phyloP scores from a whole-genome alignment of 2,329 filamentous ascomycete genomes.

The Arachnomyces sp. region DNA sequence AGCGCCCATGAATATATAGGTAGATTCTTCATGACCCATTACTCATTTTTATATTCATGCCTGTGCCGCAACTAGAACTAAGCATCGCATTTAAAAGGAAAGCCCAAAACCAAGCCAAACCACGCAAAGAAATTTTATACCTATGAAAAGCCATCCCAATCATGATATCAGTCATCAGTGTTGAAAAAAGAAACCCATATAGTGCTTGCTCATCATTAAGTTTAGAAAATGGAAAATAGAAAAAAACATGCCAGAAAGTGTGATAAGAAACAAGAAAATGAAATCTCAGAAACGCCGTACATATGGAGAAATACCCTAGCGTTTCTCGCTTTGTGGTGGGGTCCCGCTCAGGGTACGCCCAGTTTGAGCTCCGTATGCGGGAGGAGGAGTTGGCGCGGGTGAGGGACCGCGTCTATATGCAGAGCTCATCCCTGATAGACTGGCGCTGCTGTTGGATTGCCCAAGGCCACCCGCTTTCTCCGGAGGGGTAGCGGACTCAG shows the following conservation, averaged over 20 bases:
- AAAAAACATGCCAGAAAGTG: neutral
- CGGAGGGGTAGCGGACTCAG: slow-evolving; percentile 12
- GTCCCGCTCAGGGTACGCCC: slow-evolving; percentile 28
- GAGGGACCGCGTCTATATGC: slow-evolving; percentile 20
- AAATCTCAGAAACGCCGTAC: no score
- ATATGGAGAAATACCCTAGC: slow-evolving; percentile 10
- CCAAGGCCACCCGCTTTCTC: slow-evolving; percentile 8
- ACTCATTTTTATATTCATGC: no score
- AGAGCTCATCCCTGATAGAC: neutral
- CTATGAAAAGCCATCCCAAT: no score
- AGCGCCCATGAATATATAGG: no score
- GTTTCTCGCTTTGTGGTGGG: slow-evolving; percentile 26
- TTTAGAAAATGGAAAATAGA: neutral
- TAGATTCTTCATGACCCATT: no score
- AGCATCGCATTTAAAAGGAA: no score
- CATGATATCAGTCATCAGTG: no score
- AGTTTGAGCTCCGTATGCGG: slow-evolving; percentile 31
- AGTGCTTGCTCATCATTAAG: no score
- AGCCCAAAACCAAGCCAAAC: no score
- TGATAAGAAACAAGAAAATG: neutral
- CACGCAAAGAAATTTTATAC: no score
- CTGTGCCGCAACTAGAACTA: no score
- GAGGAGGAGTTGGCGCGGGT: slow-evolving; percentile 31
- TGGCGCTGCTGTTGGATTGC: slow-evolving; percentile 12
- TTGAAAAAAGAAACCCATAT: no score